Evolutionary conservation across 306 rosid genomes (phyloP).

Genomic region (Trifolium repens): DNA sequence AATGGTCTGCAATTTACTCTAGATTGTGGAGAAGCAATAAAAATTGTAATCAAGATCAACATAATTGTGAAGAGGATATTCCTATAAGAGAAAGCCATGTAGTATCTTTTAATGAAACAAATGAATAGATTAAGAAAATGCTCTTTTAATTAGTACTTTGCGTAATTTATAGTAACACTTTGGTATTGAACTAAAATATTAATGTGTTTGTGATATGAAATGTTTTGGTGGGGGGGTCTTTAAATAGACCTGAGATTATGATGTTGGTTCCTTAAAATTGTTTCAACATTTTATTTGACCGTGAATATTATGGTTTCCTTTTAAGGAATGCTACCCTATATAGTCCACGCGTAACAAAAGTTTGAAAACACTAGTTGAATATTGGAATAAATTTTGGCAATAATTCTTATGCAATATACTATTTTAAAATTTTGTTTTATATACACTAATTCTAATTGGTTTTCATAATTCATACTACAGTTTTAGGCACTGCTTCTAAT

Average conservation of each 20-base stretch:
- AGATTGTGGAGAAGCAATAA: slow-evolving; percentile 17
- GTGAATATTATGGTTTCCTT: background rate
- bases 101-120: background rate
- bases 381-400: too few relatives aligned
- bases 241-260: background rate
- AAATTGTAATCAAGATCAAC: slow-evolving; percentile 22
- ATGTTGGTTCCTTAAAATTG: background rate
- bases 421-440: background rate
- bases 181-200: background rate
- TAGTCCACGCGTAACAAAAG: background rate
- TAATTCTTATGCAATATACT: background rate
- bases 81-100: slow-evolving; percentile 35
- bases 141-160: background rate
- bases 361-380: background rate
- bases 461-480: background rate
- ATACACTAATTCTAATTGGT: background rate
- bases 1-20: slow-evolving; percentile 45
- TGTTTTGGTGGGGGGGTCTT: background rate
- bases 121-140: background rate
- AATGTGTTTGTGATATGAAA: slow-evolving; percentile 14
- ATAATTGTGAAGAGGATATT: slow-evolving; percentile 33
- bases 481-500: background rate
- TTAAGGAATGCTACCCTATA: background rate
- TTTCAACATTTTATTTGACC: slow-evolving; percentile 6
- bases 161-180: background rate